Evolutionary conservation across 495 filamentous ascomycete species (phyloP).

Genomic region (Daldinia vernicosa): DNA sequence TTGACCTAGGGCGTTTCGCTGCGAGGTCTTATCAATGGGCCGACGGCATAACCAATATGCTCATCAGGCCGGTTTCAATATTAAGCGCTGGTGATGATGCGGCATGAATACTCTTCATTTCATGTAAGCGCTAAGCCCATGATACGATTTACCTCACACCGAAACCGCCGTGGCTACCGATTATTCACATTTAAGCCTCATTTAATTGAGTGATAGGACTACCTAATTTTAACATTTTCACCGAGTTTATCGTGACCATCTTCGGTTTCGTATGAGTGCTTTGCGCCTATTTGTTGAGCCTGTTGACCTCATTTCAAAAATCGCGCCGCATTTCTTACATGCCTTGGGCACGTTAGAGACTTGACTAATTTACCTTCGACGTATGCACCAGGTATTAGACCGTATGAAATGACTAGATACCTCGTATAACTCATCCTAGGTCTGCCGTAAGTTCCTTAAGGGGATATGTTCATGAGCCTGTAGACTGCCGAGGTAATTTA

Average conservation of each 20-base stretch:
- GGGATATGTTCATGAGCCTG: too few species aligned
- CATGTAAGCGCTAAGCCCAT: background rate
- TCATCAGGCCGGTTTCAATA: background rate
- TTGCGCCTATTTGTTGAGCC: background rate
- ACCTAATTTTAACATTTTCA: too few species aligned
- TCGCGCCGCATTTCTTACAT: background rate
- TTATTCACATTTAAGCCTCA: background rate
- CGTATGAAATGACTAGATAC: too few species aligned
- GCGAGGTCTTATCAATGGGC: background rate
- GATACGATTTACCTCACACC: background rate
- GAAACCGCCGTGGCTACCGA: background rate
- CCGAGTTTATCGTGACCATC: background rate
- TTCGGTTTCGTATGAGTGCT: background rate
- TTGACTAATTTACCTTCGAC: too few species aligned
- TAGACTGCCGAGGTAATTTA: too few species aligned
- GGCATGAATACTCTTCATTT: conserved; percentile 3
- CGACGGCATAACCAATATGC: background rate
- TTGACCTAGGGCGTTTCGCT: background rate
- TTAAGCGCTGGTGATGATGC: background rate
- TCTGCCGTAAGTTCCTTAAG: too few species aligned
- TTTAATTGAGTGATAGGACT: too few species aligned
- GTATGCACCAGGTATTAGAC: too few species aligned
- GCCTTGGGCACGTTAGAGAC: too few species aligned
- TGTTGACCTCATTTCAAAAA: background rate
- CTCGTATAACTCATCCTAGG: too few species aligned